Conservation (phyloP, 2,329 filamentous ascomycete species). For the Pleomassaria siparia region DNA sequence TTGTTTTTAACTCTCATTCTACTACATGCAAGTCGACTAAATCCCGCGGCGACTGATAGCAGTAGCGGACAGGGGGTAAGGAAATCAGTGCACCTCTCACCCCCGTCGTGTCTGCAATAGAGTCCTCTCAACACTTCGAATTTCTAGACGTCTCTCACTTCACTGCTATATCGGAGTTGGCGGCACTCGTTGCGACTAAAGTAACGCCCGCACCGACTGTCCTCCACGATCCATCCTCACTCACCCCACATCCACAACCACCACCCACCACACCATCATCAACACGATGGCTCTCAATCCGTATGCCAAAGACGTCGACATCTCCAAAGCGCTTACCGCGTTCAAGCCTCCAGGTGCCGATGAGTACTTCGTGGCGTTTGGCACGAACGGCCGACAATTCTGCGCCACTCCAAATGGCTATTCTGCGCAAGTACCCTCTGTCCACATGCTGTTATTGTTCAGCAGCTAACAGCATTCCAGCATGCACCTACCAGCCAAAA, state of each 20-base stretch:
- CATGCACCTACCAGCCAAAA: slow-evolving; percentile 18
- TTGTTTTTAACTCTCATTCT: too few relatives aligned
- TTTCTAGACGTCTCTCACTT: too few relatives aligned
- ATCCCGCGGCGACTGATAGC: too few relatives aligned
- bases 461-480: slow-evolving; percentile 9
- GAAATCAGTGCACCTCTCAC: too few relatives aligned
- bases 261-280: not conserved
- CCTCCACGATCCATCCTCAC: too few relatives aligned
- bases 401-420: slow-evolving; percentile 31
- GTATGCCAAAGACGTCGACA: not conserved
- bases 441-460: not conserved
- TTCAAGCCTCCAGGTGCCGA: slow-evolving; percentile 15
- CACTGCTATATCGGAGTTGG: too few relatives aligned
- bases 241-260: not conserved
- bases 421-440: slow-evolving; percentile 19
- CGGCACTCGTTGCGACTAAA: too few relatives aligned
- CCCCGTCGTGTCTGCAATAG: too few relatives aligned
- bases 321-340: not conserved
- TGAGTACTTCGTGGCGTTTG: slow-evolving; percentile 30
- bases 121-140: too few relatives aligned
- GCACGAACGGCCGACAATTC: slow-evolving; percentile 24
- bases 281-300: not conserved
- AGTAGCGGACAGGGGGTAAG: too few relatives aligned
- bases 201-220: too few relatives aligned
- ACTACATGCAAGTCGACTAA: too few relatives aligned